phyloP scores from a whole-genome alignment of 345 rosid genomes.

The Arabis hirsuta region DNA sequence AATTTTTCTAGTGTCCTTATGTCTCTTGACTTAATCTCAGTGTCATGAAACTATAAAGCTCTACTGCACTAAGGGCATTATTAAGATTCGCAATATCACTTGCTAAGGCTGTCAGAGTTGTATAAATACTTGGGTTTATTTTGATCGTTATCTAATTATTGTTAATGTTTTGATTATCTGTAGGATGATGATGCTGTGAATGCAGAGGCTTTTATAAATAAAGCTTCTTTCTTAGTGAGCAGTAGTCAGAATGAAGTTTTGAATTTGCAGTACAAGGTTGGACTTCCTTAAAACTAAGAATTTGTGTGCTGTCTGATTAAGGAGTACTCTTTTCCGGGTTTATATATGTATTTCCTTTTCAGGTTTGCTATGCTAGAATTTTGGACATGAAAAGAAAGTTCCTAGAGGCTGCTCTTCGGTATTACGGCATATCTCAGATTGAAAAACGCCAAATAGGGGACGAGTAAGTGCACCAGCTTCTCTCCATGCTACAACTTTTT shows the following conservation, averaged over 20 bases:
- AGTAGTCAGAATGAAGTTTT: constrained; percentile 89
- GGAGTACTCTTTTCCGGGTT: background rate
- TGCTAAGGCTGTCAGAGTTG: constrained; percentile 12
- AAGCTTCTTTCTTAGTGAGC: constrained; percentile 98
- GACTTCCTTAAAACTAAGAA: constrained; percentile 8
- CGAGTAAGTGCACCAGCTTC: constrained; percentile 59
- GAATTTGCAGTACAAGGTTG: constrained; percentile 90
- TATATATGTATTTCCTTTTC: constrained; percentile 24
- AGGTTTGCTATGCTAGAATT: constrained; percentile 98
- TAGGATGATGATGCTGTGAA: constrained; percentile 99
- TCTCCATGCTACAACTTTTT: constrained; percentile 10
- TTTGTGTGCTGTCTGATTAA: constrained; percentile 16
- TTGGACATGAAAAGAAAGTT: constrained; percentile 97
- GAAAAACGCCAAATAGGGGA: constrained; percentile 93
- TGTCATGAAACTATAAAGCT: constrained; percentile 6
- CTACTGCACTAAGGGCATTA: background rate
- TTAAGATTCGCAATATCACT: background rate
- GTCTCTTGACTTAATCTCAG: constrained; percentile 19
- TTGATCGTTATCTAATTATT: background rate
- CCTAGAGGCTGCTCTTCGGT: constrained; percentile 92
- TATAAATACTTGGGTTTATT: background rate
- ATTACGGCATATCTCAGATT: constrained; percentile 93
- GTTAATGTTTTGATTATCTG: constrained; percentile 35
- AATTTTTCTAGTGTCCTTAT: too few relatives aligned
- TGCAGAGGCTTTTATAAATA: constrained; percentile 94